phyloP scores from a whole-genome alignment of 805 yeast genomes.

The Clavispora carvajalis region DNA sequence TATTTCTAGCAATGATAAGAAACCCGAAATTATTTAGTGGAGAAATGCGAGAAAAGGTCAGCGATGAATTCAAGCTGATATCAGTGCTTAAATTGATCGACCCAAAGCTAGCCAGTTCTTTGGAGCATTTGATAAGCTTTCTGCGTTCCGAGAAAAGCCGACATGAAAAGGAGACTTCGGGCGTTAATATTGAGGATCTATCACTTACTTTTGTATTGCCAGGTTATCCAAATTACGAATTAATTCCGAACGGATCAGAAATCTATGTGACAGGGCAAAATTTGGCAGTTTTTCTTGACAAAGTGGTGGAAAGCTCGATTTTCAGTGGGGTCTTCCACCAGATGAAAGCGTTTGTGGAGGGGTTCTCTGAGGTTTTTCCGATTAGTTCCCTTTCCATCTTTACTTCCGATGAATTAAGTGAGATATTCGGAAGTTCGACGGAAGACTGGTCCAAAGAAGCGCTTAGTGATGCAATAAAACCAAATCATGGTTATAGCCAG shows the following conservation, averaged over 20 bases:
- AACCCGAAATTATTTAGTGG: not conserved
- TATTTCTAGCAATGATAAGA: conserved; percentile 58
- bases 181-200: conserved; percentile 47
- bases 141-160: conserved; percentile 14
- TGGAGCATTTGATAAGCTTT: conserved; percentile 45
- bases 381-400: conserved; percentile 65
- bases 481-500: conserved; percentile 84
- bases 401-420: conserved; percentile 66
- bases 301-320: conserved; percentile 54
- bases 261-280: conserved; percentile 47
- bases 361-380: conserved; percentile 82
- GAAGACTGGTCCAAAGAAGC: conserved; percentile 84
- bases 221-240: conserved; percentile 59
- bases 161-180: conserved; percentile 23
- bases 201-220: conserved; percentile 69
- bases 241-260: conserved; percentile 53
- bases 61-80: not conserved
- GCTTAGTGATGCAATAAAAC: conserved; percentile 55
- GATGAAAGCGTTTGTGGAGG: conserved; percentile 63
- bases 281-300: conserved; percentile 50
- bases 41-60: not conserved
- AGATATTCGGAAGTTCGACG: conserved; percentile 67
- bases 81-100: conserved; percentile 41
- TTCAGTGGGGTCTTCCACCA: conserved; percentile 63
- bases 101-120: conserved; percentile 50